Evolutionary conservation across 306 rosid species (phyloP).

Genomic region (Urtica urens): DNA sequence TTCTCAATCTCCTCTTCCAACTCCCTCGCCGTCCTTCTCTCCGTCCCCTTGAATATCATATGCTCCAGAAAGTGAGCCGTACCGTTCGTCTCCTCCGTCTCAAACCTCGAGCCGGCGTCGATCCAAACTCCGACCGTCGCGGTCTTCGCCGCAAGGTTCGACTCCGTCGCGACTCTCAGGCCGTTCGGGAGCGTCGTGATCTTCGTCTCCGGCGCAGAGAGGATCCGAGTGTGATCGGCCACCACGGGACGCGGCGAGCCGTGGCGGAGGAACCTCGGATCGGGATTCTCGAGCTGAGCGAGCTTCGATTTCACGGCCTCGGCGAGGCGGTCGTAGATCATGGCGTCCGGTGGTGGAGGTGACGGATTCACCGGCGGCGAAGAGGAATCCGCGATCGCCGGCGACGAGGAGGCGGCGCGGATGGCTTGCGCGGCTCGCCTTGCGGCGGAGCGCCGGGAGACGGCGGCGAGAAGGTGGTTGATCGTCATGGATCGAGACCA

Average conservation of each 20-base stretch:
- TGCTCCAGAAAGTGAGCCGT: constrained; percentile 90
- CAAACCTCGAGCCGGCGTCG: constrained; percentile 87
- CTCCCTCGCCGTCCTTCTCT: constrained; percentile 53
- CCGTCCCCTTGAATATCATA: constrained; percentile 92
- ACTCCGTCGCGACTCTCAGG: constrained; percentile 81
- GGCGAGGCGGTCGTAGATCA: constrained; percentile 87
- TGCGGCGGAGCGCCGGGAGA: constrained; percentile 52
- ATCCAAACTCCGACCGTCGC: constrained; percentile 97
- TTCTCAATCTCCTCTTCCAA: constrained; percentile 91
- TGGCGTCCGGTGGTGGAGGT: constrained; percentile 63
- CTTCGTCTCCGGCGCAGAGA: constrained; percentile 77
- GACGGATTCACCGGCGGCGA: constrained; percentile 35
- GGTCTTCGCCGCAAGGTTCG: constrained; percentile 43
- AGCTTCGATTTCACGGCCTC: constrained; percentile 66
- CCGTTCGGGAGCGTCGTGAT: constrained; percentile 76
- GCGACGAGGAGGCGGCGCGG: constrained; percentile 34
- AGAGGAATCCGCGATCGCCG: constrained; percentile 31
- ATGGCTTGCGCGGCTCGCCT: constrained; percentile 20
- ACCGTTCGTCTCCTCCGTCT: constrained; percentile 84
- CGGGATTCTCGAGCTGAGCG: constrained; percentile 62
- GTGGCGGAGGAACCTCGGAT: constrained; percentile 75
- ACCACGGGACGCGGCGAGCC: constrained; percentile 70
- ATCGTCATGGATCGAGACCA: constrained; percentile 45
- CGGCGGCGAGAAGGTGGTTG: constrained; percentile 50
- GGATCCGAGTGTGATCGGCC: constrained; percentile 59